phyloP scores from a whole-genome alignment of 1,139 yeast genomes.

The Saccharomycopsis hybrid region DNA sequence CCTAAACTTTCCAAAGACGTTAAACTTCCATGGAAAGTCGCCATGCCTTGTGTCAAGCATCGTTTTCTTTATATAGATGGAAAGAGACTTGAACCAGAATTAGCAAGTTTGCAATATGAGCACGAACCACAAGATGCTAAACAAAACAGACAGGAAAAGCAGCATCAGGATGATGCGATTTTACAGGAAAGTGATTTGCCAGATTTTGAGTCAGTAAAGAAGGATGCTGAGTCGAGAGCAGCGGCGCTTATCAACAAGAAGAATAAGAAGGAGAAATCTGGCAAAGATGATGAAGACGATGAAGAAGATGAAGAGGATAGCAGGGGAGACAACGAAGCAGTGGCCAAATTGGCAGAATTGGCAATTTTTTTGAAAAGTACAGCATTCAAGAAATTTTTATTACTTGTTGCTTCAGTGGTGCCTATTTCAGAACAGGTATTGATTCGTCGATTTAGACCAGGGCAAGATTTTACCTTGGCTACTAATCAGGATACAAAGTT shows the following conservation, averaged over 20 bases:
- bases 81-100: constrained; percentile 30
- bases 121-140: constrained; percentile 25
- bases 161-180: neutral
- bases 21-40: constrained; percentile 75
- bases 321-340: constrained; percentile 25
- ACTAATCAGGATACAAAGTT: constrained; percentile 41
- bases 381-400: constrained; percentile 67
- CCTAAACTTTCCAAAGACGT: constrained; percentile 58
- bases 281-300: constrained; percentile 38
- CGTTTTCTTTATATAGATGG: constrained; percentile 81
- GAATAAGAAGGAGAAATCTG: neutral
- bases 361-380: constrained; percentile 54
- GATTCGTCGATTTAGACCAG: constrained; percentile 88
- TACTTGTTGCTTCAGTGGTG: constrained; percentile 53
- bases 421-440: constrained; percentile 63
- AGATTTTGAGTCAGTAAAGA: neutral
- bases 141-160: neutral
- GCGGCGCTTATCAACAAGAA: neutral
- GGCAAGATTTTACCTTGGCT: constrained; percentile 88
- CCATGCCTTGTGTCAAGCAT: constrained; percentile 92
- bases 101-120: constrained; percentile 21
- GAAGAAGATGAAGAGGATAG: constrained; percentile 29
- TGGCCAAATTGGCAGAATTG: constrained; percentile 42
- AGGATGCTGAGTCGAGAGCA: neutral
- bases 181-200: constrained; percentile 2